A percentile compares a stretch with the other conserved stretches of the same genome.
Evolutionary conservation across 2,329 filamentous ascomycete species (phyloP).

Genomic region (Davidsoniella virescens): DNA sequence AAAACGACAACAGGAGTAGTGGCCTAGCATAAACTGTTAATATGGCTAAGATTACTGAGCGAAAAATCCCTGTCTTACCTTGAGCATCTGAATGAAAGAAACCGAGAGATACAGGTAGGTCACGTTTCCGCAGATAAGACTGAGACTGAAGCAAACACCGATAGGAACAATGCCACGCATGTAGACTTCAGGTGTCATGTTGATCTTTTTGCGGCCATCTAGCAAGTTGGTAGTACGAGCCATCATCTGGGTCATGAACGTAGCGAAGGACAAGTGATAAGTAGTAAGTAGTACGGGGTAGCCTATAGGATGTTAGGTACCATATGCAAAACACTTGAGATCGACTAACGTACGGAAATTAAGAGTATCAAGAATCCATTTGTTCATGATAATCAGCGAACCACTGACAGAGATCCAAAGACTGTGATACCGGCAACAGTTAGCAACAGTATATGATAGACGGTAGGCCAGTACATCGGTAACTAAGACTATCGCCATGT

Average conservation of each 20-base stretch:
- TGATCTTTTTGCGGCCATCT: constrained; percentile 87
- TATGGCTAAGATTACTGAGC: not conserved
- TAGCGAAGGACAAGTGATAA: constrained; percentile 90
- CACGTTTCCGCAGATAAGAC: constrained; percentile 89
- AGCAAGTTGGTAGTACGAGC: constrained; percentile 78
- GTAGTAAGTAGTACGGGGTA: constrained; percentile 76
- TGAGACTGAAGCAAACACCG: constrained; percentile 88
- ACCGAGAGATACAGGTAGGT: constrained; percentile 92
- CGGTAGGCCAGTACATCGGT: no score
- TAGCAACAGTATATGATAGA: not conserved
- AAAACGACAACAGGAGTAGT: constrained; percentile 90
- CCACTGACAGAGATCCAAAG: constrained; percentile 82
- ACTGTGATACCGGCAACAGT: constrained; percentile 1
- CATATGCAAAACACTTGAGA: not conserved
- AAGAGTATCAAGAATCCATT: constrained; percentile 81
- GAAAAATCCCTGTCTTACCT: constrained; percentile 21
- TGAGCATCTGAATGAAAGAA: constrained; percentile 98
- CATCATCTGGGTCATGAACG: constrained; percentile 83
- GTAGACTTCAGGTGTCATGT: constrained; percentile 93
- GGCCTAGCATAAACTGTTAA: constrained; percentile 37
- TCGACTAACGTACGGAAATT: constrained; percentile 43
- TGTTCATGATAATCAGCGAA: constrained; percentile 97
- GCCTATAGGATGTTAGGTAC: constrained; percentile 24
- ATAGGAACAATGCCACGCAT: constrained; percentile 88
- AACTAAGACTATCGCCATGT: not conserved